These are phyloP conservation scores for Babesia bovis DNA, from an alignment of 169 alveolate species.

Conservation along the genomic window DNA sequence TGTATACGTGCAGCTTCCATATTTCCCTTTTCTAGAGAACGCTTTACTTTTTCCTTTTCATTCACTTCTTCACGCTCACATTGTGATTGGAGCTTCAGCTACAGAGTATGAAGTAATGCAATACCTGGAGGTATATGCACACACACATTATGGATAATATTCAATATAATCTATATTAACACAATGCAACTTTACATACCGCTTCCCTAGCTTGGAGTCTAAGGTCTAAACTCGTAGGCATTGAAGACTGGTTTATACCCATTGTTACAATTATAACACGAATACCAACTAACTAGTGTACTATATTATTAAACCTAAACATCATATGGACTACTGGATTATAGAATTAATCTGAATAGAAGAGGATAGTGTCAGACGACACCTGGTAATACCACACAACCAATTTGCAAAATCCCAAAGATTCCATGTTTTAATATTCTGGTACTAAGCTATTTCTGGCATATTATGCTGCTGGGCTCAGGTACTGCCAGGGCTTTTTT, in stretches of 20 bases:
- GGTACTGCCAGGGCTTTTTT: conserved; percentile 11
- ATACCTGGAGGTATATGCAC: too few species aligned
- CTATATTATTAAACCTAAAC: too few species aligned
- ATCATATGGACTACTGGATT: too few species aligned
- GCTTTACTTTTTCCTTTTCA: conserved; percentile 48
- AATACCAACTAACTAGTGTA: too few species aligned
- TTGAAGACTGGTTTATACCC: conserved; percentile 56
- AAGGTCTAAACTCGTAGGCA: conserved; percentile 61
- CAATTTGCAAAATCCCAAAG: too few species aligned
- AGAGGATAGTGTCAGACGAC: too few species aligned
- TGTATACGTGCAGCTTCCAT: conserved; percentile 64
- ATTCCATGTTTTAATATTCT: too few species aligned
- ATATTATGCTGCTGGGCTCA: neutral
- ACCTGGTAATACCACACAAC: too few species aligned
- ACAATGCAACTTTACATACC: conserved; percentile 8
- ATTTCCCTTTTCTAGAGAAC: conserved; percentile 56
- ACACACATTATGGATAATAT: too few species aligned
- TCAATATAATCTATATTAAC: neutral
- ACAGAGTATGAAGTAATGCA: neutral
- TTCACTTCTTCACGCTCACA: conserved; percentile 57
- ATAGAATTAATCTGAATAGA: too few species aligned
- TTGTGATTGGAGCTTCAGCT: conserved; percentile 44
- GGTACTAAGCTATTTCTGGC: too few species aligned
- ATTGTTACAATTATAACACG: neutral
- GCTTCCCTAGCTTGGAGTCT: conserved; percentile 63